Conservation (phyloP, 2,329 filamentous ascomycete genomes). For the Corynespora cassiicola region DNA sequence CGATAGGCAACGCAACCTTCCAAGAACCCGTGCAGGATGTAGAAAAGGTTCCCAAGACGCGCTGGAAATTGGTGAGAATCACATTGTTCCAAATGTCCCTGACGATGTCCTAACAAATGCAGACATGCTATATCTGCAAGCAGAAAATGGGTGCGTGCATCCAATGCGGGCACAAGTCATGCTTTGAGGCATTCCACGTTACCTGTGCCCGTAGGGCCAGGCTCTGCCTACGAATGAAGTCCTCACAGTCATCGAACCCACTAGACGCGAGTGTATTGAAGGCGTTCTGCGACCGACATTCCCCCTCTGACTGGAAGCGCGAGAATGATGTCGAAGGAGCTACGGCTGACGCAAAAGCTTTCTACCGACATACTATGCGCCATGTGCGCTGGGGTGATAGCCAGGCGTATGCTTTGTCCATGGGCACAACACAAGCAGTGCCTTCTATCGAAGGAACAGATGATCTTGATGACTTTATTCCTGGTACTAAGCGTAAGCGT, state of each 20-base stretch:
- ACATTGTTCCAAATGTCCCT: no score
- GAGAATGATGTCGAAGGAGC: constrained; percentile 85
- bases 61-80: constrained; percentile 76
- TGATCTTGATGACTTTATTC: constrained; percentile 55
- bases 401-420: constrained; percentile 79
- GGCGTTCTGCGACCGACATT: constrained; percentile 95
- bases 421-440: constrained; percentile 72
- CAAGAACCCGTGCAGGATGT: constrained; percentile 99
- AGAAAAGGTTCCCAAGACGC: constrained; percentile 92
- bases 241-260: constrained; percentile 77
- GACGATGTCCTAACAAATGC: constrained; percentile 18
- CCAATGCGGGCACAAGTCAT: constrained; percentile 96
- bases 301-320: constrained; percentile 83
- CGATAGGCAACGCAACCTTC: constrained; percentile 92
- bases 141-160: constrained; percentile 99
- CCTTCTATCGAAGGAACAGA: constrained; percentile 59
- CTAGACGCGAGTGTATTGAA: constrained; percentile 86
- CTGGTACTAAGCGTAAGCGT: constrained; percentile 66
- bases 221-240: constrained; percentile 96
- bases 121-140: constrained; percentile 91
- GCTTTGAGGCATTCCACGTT: constrained; percentile 96
- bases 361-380: constrained; percentile 89
- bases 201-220: constrained; percentile 90
- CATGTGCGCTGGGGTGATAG: constrained; percentile 91
- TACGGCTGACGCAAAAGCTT: constrained; percentile 82